These are phyloP conservation scores for Rutstroemia sp. DNA, from an alignment of 2,329 filamentous ascomycete species.

Conservation along the genomic window DNA sequence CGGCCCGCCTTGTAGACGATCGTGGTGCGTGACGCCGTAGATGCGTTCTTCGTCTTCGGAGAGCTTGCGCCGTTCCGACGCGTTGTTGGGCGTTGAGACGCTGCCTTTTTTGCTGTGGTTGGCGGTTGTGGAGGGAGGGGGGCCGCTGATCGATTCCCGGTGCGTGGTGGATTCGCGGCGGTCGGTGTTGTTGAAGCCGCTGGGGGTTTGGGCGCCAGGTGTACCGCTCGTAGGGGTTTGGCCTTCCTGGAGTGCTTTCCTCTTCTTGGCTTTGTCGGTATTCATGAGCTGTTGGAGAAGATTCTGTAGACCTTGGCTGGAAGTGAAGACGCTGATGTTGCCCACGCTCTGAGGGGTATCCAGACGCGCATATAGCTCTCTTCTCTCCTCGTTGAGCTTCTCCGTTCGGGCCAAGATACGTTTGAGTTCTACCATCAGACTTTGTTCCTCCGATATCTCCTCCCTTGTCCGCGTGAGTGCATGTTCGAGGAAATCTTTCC, in stretches of 20 bases:
- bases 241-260: conserved; percentile 59
- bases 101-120: conserved; percentile 27
- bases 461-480: conserved; percentile 74
- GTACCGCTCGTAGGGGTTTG: conserved; percentile 30
- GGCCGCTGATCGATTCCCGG: conserved; percentile 26
- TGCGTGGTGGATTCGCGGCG: conserved; percentile 29
- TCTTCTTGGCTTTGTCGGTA: conserved; percentile 84
- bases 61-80: conserved; percentile 59
- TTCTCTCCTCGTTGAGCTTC: conserved; percentile 78
- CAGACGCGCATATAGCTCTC: conserved; percentile 78
- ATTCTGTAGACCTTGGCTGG: conserved; percentile 69
- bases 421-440: conserved; percentile 81
- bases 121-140: conserved; percentile 27
- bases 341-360: conserved; percentile 68
- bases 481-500: conserved; percentile 79
- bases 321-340: conserved; percentile 71
- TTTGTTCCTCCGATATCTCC: conserved; percentile 87
- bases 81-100: conserved; percentile 16
- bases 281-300: conserved; percentile 77
- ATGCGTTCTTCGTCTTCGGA: conserved; percentile 66
- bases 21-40: conserved; percentile 80
- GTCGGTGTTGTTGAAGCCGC: conserved; percentile 29
- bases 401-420: conserved; percentile 84
- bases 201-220: conserved; percentile 27
- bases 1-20: conserved; percentile 77